Evolutionary conservation across 495 filamentous ascomycete genomes (phyloP).

Genomic region (Aspergillus carlsbadensis): DNA sequence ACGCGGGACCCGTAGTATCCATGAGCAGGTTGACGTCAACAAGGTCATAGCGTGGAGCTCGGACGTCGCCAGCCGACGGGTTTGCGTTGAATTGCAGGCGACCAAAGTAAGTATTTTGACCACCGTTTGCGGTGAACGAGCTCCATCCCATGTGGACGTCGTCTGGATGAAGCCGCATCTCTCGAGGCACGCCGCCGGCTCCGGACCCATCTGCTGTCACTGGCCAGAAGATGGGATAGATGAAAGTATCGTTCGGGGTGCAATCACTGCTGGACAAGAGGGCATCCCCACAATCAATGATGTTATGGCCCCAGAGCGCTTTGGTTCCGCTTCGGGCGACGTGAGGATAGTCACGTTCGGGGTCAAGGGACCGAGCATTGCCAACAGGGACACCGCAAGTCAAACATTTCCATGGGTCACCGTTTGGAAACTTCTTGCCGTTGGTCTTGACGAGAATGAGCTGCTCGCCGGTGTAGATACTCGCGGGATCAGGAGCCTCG

Average conservation of each 20-base stretch:
- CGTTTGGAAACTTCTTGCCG: slow-evolving; percentile 17
- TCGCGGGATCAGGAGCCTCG: slow-evolving; percentile 14
- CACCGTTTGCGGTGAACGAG: slow-evolving; percentile 11
- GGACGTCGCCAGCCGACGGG: slow-evolving; percentile 11
- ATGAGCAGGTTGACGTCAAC: slow-evolving; percentile 21
- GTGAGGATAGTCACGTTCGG: slow-evolving; percentile 18
- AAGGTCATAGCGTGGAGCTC: slow-evolving; percentile 22
- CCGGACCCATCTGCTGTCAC: slow-evolving; percentile 10
- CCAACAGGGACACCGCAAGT: slow-evolving; percentile 19
- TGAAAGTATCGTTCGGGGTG: slow-evolving; percentile 17
- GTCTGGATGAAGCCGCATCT: slow-evolving; percentile 26
- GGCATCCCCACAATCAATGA: slow-evolving; percentile 16
- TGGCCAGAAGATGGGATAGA: slow-evolving; percentile 24
- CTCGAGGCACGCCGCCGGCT: slow-evolving; percentile 11
- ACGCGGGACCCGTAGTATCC: neutral
- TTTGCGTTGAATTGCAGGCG: slow-evolving; percentile 23
- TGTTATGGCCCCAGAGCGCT: slow-evolving; percentile 19
- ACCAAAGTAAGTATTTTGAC: slow-evolving; percentile 19
- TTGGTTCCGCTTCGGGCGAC: slow-evolving; percentile 16
- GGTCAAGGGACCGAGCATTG: slow-evolving; percentile 12
- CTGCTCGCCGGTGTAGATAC: slow-evolving; percentile 23
- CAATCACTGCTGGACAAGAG: slow-evolving; percentile 15
- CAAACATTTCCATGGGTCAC: slow-evolving; percentile 24
- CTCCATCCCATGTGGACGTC: slow-evolving; percentile 24
- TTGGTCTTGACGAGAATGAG: slow-evolving; percentile 21